Evolutionary conservation across 2,329 filamentous ascomycete genomes (phyloP).

Genomic region (Thyridium curvatum): DNA sequence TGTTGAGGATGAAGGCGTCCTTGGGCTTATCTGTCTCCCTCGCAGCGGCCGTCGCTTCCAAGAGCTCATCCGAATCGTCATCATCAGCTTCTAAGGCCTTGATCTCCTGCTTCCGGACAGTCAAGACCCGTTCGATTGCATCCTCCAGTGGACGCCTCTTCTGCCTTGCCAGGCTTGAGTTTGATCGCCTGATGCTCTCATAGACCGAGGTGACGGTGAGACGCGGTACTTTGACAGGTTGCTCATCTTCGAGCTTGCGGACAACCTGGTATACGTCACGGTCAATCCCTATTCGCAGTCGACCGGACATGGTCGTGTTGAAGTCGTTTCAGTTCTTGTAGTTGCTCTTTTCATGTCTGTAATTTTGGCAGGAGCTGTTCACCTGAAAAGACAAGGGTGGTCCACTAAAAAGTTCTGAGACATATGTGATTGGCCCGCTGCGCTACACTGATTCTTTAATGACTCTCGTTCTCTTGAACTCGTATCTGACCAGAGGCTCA

Average conservation of each 20-base stretch:
- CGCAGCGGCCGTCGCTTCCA: constrained; percentile 17
- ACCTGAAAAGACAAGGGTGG: no score
- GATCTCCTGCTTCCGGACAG: constrained; percentile 61
- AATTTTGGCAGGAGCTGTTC: no score
- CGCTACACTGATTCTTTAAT: no score
- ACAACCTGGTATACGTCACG: constrained; percentile 74
- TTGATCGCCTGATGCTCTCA: constrained; percentile 75
- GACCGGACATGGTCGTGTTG: no score
- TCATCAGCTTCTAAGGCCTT: constrained; percentile 45
- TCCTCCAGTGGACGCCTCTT: constrained; percentile 80
- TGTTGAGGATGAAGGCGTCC: constrained; percentile 28
- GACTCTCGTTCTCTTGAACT: no score
- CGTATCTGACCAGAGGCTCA: no score
- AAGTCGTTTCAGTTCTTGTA: no score
- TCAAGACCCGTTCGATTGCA: constrained; percentile 75
- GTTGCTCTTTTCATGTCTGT: no score
- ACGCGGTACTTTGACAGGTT: constrained; percentile 18
- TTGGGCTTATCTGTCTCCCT: constrained; percentile 11
- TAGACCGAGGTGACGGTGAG: constrained; percentile 62
- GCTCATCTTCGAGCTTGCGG: constrained; percentile 66
- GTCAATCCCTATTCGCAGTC: constrained; percentile 41
- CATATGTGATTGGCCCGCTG: no score
- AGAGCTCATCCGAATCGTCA: constrained; percentile 40
- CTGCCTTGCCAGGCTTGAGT: constrained; percentile 77
- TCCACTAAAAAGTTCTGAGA: no score